Conservation (phyloP, 345 rosid species). For the Linum lewisii region DNA sequence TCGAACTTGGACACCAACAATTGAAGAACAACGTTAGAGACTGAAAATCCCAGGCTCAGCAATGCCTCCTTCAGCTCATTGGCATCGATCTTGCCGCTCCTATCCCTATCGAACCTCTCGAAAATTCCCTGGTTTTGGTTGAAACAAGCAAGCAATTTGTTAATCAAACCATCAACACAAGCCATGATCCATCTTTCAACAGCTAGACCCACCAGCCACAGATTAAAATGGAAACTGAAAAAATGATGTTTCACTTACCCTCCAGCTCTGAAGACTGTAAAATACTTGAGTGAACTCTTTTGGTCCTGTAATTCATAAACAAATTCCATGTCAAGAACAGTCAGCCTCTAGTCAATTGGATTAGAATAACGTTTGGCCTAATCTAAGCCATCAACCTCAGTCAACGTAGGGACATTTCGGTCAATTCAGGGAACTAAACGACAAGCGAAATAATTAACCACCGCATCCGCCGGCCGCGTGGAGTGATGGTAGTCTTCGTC, state of each 20-base stretch:
- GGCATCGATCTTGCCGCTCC: conserved; percentile 74
- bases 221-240: neutral
- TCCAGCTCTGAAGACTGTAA: conserved; percentile 94
- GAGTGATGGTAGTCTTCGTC: neutral
- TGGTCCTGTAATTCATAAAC: conserved; percentile 37
- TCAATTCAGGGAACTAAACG: neutral
- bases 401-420: neutral
- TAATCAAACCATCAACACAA: too few species aligned
- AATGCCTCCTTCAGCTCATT: conserved; percentile 83
- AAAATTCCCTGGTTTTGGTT: conserved; percentile 39
- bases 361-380: too few species aligned
- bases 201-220: neutral
- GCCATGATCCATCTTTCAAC: too few species aligned
- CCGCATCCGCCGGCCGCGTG: neutral
- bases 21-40: conserved; percentile 60
- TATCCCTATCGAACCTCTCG: conserved; percentile 75
- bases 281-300: conserved; percentile 73
- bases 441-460: neutral
- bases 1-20: conserved; percentile 77
- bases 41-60: conserved; percentile 58
- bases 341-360: neutral
- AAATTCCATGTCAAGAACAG: neutral
- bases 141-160: neutral
- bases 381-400: too few species aligned
- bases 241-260: conserved; percentile 35